Conservation (phyloP, 2,329 filamentous ascomycete species). For the Fusarium kyushuense region DNA sequence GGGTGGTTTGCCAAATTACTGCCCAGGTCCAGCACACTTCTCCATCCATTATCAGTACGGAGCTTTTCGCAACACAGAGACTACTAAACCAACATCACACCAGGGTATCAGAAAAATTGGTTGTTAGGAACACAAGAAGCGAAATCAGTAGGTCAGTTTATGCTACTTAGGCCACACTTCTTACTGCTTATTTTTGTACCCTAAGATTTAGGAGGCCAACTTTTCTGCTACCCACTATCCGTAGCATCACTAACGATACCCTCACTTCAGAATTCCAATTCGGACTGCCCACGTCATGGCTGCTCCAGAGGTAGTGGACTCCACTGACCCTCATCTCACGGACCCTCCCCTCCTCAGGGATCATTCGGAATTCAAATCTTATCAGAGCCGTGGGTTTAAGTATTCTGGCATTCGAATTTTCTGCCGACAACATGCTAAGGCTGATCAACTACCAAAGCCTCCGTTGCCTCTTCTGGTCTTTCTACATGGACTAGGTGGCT, state of each 20-base stretch:
- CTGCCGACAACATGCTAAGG: slow-evolving; percentile 83
- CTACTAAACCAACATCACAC: too few species aligned
- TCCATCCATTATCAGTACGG: background rate
- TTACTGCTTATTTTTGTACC: too few species aligned
- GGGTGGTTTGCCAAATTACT: slow-evolving; percentile 3
- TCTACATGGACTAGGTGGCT: slow-evolving; percentile 93
- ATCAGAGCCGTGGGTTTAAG: slow-evolving; percentile 75
- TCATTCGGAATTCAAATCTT: slow-evolving; percentile 77
- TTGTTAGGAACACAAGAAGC: too few species aligned
- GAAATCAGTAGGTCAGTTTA: too few species aligned
- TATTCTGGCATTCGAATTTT: slow-evolving; percentile 87
- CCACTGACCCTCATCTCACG: slow-evolving; percentile 61
- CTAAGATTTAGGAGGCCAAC: too few species aligned
- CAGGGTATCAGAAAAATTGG: too few species aligned
- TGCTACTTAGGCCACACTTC: too few species aligned
- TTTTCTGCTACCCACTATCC: too few species aligned
- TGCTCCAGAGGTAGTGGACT: slow-evolving; percentile 34
- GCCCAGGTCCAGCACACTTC: background rate
- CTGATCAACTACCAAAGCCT: slow-evolving; percentile 79
- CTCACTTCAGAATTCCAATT: slow-evolving; percentile 12
- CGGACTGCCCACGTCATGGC: slow-evolving; percentile 40
- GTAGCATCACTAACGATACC: background rate
- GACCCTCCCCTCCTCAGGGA: slow-evolving; percentile 86
- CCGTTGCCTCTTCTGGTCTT: slow-evolving; percentile 89
- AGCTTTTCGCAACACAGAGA: too few species aligned